These are phyloP conservation scores for Ophiocordyceps sinensis DNA, from an alignment of 2,329 filamentous ascomycete species.

Conservation along the genomic window DNA sequence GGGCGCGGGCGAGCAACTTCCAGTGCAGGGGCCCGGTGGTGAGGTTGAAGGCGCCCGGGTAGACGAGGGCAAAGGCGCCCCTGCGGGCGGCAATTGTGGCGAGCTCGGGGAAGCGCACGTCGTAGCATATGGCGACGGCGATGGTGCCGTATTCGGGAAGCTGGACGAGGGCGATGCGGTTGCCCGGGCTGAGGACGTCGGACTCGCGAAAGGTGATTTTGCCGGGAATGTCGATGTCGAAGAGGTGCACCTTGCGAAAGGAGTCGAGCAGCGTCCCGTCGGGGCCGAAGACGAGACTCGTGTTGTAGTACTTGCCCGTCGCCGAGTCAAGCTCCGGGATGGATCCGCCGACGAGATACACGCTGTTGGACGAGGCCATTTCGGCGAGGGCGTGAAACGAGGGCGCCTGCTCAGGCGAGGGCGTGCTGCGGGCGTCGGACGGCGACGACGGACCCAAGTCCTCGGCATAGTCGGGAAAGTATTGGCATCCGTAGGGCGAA, in stretches of 20 bases:
- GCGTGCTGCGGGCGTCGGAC: too few relatives aligned
- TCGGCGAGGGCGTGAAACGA: conserved; percentile 72
- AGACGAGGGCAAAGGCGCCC: conserved; percentile 77
- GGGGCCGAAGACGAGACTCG: conserved; percentile 69
- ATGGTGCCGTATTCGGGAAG: conserved; percentile 80
- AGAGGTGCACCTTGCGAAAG: conserved; percentile 89
- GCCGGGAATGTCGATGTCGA: conserved; percentile 94
- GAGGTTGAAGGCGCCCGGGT: conserved; percentile 93
- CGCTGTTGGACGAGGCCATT: conserved; percentile 63
- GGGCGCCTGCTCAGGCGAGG: conserved; percentile 38
- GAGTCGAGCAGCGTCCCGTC: conserved; percentile 66
- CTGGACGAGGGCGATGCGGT: conserved; percentile 73
- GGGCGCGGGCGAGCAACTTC: conserved; percentile 65
- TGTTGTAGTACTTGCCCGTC: conserved; percentile 71
- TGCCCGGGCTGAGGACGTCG: conserved; percentile 74
- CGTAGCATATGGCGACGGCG: conserved; percentile 89
- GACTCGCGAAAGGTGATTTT: conserved; percentile 86
- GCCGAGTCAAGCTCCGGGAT: conserved; percentile 63
- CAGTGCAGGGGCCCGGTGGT: conserved; percentile 90
- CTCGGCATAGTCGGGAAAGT: conserved; percentile 88
- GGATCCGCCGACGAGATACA: conserved; percentile 80
- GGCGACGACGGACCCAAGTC: conserved; percentile 62
- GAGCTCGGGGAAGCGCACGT: conserved; percentile 89
- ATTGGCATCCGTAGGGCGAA: conserved; percentile 82
- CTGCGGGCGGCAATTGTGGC: conserved; percentile 76